Evolutionary conservation across 1,284 basidiomycete species (phyloP), one percentile per base, ranked within the genome.

Genomic region (Agaricales sp.): DNA sequence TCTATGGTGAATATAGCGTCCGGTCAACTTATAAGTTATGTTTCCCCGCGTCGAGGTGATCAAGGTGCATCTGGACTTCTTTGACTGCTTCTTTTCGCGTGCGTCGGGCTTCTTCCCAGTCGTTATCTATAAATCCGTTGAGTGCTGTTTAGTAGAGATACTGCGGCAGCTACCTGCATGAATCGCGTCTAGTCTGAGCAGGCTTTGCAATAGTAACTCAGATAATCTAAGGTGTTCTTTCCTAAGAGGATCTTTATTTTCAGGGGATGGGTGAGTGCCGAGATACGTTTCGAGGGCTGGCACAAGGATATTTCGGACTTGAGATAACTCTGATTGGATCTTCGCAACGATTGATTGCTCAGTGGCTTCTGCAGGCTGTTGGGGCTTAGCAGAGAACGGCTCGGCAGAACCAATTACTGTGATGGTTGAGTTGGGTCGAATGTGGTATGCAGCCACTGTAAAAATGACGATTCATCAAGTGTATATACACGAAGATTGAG

Each of bases 371-470:
- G 24, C 25, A 20, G 6, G 39, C 6, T 6, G 39, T 51, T 53
- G 13, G 25, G 26, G 26, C 61, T 62, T 43, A 56, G 55, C 41
- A 52, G 35, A 0, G 14, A 57, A 50, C 38, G 59, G 49, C 44
- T 62, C 54, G 25, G 59, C 50, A 35, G 63, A 56, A 18, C 74
- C 78, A 53, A 87, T 72, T 60, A 88, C 69, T 43, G 73, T 71
- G 57, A 89, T 74, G 47, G 70, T 77, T n/a, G 79, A 77, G 52
- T 78, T 75, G 23, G 70, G 65, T 45, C 70, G 71, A 51, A 89
- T 68, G 46, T 72, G 69, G 59, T 86, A 89, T 1, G 78, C 68
- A 38, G 78, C 79, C 54, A 87, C 80, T 85, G 59, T 23, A 39
- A n/a, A n/a, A n/a, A n/a, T n/a, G n/a, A n/a, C n/a, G n/a, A n/a